phyloP scores from a whole-genome alignment of 129 eudicot genomes.

The Gnaphalium uliginosum region DNA sequence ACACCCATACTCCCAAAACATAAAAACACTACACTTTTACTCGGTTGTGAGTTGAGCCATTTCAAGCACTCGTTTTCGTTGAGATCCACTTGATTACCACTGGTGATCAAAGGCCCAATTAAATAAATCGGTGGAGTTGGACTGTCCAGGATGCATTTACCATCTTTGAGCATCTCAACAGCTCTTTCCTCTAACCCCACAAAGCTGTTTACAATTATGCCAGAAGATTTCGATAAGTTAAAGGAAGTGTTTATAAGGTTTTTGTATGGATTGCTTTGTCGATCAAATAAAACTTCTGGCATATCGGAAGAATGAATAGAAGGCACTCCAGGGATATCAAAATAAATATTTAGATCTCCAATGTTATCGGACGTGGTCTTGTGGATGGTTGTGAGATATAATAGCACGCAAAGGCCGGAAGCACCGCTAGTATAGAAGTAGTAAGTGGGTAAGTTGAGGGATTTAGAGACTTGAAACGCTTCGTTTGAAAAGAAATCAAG shows the following conservation, averaged over 20 bases:
- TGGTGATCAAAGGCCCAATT: constrained; percentile 47
- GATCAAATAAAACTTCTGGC: constrained; percentile 16
- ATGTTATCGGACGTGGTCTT: neutral
- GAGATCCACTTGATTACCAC: neutral
- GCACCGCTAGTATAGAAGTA: constrained; percentile 47
- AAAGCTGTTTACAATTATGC: constrained; percentile 13
- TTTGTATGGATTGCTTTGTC: constrained; percentile 9
- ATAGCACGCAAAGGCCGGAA: constrained; percentile 30
- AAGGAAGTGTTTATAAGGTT: constrained; percentile 45
- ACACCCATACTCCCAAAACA: constrained; percentile 63
- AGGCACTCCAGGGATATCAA: constrained; percentile 47
- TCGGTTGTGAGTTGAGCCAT: constrained; percentile 20
- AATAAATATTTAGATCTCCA: neutral
- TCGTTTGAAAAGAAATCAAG: constrained; percentile 58
- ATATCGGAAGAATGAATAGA: constrained; percentile 35
- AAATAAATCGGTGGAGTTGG: constrained; percentile 47
- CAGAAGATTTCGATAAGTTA: constrained; percentile 16
- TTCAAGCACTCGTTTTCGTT: neutral
- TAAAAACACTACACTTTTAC: constrained; percentile 35
- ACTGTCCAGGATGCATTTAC: constrained; percentile 36
- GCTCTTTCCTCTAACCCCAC: constrained; percentile 16
- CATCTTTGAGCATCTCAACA: constrained; percentile 23
- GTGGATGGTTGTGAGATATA: constrained; percentile 40
- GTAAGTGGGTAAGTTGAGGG: constrained; percentile 47
- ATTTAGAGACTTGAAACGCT: constrained; percentile 35